Percentiles rank a stretch among this genome's conserved stretches.
Evolutionary conservation across 2,329 filamentous ascomycete genomes (phyloP).

Genomic region (Amauroascus niger): DNA sequence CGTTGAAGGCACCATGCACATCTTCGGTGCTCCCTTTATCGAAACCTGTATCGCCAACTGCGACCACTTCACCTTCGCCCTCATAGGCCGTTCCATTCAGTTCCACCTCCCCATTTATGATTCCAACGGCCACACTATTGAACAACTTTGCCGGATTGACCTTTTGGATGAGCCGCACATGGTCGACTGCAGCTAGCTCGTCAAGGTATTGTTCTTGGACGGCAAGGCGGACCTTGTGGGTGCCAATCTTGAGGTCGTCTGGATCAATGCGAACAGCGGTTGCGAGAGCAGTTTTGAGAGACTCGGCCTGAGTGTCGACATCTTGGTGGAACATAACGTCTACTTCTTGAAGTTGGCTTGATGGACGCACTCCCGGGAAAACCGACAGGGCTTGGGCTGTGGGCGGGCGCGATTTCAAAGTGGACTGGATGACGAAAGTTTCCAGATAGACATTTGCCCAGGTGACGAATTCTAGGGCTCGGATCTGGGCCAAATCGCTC

Average conservation of each 20-base stretch:
- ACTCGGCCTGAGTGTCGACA: constrained; percentile 11
- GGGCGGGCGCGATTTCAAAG: constrained; percentile 6
- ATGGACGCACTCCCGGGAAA: constrained; percentile 8
- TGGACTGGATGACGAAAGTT: constrained; percentile 12
- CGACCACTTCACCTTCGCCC: constrained; percentile 19
- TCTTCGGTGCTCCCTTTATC: constrained; percentile 16
- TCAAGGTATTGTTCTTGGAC: constrained; percentile 16
- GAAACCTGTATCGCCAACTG: constrained; percentile 21
- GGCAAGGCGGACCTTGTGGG: constrained; percentile 12
- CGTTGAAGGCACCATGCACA: constrained; percentile 18
- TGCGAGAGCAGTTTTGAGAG: constrained; percentile 10
- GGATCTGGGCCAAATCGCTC: constrained; percentile 7
- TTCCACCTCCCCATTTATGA: constrained; percentile 15
- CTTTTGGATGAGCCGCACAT: constrained; percentile 16
- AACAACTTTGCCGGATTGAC: constrained; percentile 16
- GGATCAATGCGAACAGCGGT: constrained; percentile 13
- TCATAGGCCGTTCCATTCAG: constrained; percentile 9
- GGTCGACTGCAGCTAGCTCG: constrained; percentile 16
- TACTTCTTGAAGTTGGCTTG: constrained; percentile 8
- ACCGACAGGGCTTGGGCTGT: constrained; percentile 8
- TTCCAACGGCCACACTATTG: constrained; percentile 18
- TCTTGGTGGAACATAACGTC: constrained; percentile 16
- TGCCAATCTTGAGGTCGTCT: constrained; percentile 1
- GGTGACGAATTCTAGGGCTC: constrained; percentile 12
- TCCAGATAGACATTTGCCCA: constrained; percentile 15